Base-by-base conservation (phyloP, 208 protist genomes). In the Crithidia fasciculata region DNA sequence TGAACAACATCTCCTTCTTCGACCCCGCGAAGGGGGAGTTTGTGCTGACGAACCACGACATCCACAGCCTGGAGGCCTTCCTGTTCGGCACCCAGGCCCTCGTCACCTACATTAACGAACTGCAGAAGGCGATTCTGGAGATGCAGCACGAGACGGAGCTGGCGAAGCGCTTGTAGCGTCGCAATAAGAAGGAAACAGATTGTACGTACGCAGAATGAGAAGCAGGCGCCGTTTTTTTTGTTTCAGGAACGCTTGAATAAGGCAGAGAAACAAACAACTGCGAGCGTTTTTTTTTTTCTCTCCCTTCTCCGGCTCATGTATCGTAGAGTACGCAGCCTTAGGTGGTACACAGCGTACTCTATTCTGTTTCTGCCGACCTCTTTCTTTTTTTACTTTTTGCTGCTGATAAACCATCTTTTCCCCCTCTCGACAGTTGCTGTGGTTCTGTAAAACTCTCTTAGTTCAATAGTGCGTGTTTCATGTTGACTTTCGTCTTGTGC, bases 31-130 rank as follows among this genome's bases (percentile, higher is more conserved):
- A 76, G 47, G 90, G 88, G 37, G 88, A 91, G 77, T 94, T 92
- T 80, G 80, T 94, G 49, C 77, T 96, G 41, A 91, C 89, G 12
- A 96, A 96, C 67, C 83, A 88, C 62, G 91, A 96, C 63, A 92
- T 96, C 72, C 91, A 96, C 77, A 94, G 89, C 62, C 72, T 96
- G n/a, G 89, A 96, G 82, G 89, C 91, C 6, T 96, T 94, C 75
- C 72, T 96, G 12, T 96, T 96, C 60, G 91, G 91, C 13, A 89
- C 82, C 13, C 82, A 85, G 10, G 89, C 87, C 2, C 67, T 94
- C 5, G 88, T 93, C 8, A 78, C 83, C 4, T 85, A 93, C 69
- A 78, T 96, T 28, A 90, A 90, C 54, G 88, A 96, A 39, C 71
- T 96, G 36, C 91, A 96, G 59, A 94, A 94, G 59, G 84, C 91